These are phyloP conservation scores for Pichia sp. DNA, from an alignment of 1,139 yeast genomes.

Conservation along the genomic window DNA sequence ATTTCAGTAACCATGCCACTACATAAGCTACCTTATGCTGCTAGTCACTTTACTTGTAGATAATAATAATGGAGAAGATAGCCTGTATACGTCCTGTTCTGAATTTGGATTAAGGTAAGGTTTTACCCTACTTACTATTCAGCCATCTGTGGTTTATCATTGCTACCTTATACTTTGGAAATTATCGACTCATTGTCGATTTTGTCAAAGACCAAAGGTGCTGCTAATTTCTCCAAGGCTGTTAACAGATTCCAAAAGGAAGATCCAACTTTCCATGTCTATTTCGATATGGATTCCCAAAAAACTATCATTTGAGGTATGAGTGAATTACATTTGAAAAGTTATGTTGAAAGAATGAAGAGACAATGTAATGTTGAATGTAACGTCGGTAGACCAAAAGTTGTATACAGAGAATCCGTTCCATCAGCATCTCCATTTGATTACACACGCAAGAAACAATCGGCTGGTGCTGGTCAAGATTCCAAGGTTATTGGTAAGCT, in stretches of 20 bases:
- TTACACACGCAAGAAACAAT: constrained; percentile 93
- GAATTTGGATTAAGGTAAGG: too few relatives aligned
- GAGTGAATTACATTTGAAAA: constrained; percentile 97
- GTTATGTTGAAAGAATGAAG: constrained; percentile 95
- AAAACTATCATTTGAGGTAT: constrained; percentile 96
- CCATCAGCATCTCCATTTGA: constrained; percentile 74
- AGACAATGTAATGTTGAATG: constrained; percentile 97
- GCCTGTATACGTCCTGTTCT: too few relatives aligned
- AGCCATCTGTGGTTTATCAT: too few relatives aligned
- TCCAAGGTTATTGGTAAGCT: constrained; percentile 93
- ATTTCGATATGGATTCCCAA: constrained; percentile 84
- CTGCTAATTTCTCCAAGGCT: constrained; percentile 89
- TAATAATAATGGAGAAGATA: too few relatives aligned
- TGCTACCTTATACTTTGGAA: too few relatives aligned
- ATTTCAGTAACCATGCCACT: too few relatives aligned
- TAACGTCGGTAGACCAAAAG: constrained; percentile 95
- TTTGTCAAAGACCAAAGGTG: constrained; percentile 83
- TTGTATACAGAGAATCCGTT: constrained; percentile 93
- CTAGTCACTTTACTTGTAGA: too few relatives aligned
- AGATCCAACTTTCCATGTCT: constrained; percentile 95
- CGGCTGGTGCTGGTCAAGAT: constrained; percentile 99
- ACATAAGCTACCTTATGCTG: too few relatives aligned
- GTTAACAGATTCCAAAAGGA: constrained; percentile 96
- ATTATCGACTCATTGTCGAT: constrained; percentile 76
- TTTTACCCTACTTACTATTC: too few relatives aligned